A percentile compares a stretch with the other conserved stretches of the same genome.
Conservation (phyloP, 345 rosid species). For the Salix purpurea region DNA sequence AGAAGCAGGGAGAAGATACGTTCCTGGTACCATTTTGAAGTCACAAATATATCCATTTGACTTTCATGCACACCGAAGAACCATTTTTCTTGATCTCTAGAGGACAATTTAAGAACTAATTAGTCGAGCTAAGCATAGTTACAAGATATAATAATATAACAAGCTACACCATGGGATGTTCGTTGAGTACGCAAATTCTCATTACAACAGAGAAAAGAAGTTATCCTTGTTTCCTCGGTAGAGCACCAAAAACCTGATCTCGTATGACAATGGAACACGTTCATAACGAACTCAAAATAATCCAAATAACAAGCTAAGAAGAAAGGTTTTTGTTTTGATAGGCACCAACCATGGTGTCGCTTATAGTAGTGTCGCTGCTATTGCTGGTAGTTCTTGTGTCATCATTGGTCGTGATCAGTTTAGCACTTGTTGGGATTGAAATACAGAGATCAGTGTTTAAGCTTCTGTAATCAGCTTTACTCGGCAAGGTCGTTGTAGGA, state of each 20-base stretch:
- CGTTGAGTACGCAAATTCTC: no score
- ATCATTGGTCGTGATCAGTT: constrained; percentile 12
- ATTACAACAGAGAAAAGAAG: constrained; percentile 48
- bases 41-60: no score
- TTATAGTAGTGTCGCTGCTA: constrained; percentile 54
- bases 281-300: background rate
- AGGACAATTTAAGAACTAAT: no score
- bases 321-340: constrained; percentile 25
- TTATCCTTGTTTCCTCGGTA: constrained; percentile 17
- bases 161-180: no score
- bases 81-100: no score
- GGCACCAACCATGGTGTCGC: constrained; percentile 36
- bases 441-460: constrained; percentile 33
- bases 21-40: no score
- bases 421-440: constrained; percentile 27
- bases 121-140: no score
- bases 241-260: background rate
- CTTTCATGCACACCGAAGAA: no score
- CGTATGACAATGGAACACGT: no score
- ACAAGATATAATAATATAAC: no score
- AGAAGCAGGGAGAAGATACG: no score
- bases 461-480: constrained; percentile 5
- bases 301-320: constrained; percentile 27
- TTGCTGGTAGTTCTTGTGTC: constrained; percentile 26
- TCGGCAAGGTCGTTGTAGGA: background rate